These are phyloP conservation scores for Aspergillus uvarum DNA, from an alignment of 2,329 filamentous ascomycete genomes.

Conservation along the genomic window DNA sequence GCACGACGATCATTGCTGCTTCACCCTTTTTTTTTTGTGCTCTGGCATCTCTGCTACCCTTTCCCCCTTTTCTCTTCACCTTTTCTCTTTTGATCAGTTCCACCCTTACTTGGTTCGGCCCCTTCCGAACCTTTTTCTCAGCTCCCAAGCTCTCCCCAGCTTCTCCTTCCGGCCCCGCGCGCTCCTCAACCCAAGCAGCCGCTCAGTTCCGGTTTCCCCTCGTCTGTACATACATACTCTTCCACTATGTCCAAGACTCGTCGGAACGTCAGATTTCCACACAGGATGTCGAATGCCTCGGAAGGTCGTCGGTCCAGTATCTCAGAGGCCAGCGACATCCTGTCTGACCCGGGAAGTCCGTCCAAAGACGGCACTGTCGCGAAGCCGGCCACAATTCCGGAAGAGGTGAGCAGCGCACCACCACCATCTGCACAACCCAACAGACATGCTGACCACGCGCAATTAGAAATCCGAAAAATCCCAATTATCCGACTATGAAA, in stretches of 20 bases:
- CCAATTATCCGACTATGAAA: slow-evolving; percentile 76
- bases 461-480: slow-evolving; percentile 39
- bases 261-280: slow-evolving; percentile 62
- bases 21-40: slow-evolving; percentile 11
- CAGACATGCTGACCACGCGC: slow-evolving; percentile 7
- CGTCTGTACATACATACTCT: slow-evolving; percentile 16
- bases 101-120: slow-evolving; percentile 10
- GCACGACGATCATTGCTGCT: slow-evolving; percentile 21
- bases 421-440: neutral
- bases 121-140: slow-evolving; percentile 11
- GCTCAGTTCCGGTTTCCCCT: slow-evolving; percentile 17
- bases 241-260: slow-evolving; percentile 53
- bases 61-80: slow-evolving; percentile 5
- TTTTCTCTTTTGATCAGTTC: slow-evolving; percentile 5
- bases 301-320: slow-evolving; percentile 54
- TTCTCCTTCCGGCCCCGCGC: slow-evolving; percentile 22
- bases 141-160: slow-evolving; percentile 11
- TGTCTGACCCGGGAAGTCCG: slow-evolving; percentile 53
- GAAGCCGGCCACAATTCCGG: slow-evolving; percentile 35
- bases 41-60: slow-evolving; percentile 6
- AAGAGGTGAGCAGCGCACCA: slow-evolving; percentile 30
- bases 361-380: slow-evolving; percentile 43
- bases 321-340: slow-evolving; percentile 55
- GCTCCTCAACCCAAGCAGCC: slow-evolving; percentile 11
- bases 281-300: slow-evolving; percentile 44